These are phyloP conservation scores for Pistacia integerrima DNA, from an alignment of 345 rosid genomes.

Conservation along the genomic window DNA sequence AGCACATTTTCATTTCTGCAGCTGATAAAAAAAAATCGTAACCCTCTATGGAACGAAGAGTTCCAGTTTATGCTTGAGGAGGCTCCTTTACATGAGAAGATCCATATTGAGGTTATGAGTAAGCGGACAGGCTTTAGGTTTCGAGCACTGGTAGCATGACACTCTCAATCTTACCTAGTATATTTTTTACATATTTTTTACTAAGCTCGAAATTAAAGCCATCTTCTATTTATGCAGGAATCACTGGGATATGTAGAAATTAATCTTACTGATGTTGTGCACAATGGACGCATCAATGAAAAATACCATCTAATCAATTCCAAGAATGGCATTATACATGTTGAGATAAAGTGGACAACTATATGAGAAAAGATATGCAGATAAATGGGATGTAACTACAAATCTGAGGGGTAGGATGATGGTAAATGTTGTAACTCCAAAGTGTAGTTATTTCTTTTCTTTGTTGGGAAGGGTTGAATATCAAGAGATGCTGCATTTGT, in stretches of 20 bases:
- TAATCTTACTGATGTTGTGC: conserved; percentile 70
- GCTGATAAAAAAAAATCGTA: conserved; percentile 57
- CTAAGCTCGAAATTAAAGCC: background rate
- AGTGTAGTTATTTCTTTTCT: background rate
- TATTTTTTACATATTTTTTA: background rate
- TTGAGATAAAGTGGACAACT: conserved; percentile 74
- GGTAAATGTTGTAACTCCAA: no score
- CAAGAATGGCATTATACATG: conserved; percentile 66
- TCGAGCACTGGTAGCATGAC: conserved; percentile 52
- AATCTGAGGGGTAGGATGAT: background rate
- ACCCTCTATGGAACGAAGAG: conserved; percentile 76
- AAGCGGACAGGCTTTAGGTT: conserved; percentile 55
- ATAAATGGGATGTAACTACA: background rate
- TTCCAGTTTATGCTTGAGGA: conserved; percentile 64
- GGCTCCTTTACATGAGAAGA: conserved; percentile 64
- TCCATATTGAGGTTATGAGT: conserved; percentile 60
- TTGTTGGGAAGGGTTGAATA: background rate
- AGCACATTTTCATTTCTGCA: conserved; percentile 22
- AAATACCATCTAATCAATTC: conserved; percentile 80
- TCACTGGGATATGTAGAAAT: conserved; percentile 71
- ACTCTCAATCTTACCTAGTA: background rate
- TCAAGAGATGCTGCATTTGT: background rate
- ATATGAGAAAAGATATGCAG: conserved; percentile 29
- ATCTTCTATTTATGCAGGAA: conserved; percentile 46
- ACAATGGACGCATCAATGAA: conserved; percentile 76